Base-by-base conservation (phyloP, 345 rosid genomes). In the Acer saccharum region DNA sequence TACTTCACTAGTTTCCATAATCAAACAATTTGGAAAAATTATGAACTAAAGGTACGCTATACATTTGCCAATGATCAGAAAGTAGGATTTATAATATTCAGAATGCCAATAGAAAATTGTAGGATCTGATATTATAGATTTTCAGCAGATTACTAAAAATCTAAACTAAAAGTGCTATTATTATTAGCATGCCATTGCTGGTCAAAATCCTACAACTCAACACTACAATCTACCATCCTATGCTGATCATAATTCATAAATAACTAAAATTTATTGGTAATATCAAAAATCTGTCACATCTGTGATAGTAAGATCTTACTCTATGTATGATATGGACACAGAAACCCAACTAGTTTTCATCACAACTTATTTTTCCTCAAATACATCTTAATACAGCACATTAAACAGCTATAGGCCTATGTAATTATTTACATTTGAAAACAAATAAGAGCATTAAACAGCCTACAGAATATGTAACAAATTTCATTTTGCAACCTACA, bases 1-100 rank as follows among this genome's bases (percentile, higher is more conserved):
- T 41, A 61, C 8, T 21, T 18, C 62, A 20, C 25, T 60, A 10
- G 10, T 60, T 60, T 10, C 25, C 4, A 10, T 60, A 63, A 63
- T 63, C 10, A 64, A 46, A 16, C 65, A 44, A 62, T 43, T 74
- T 27, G 10, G 29, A 66, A 63, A 73, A 11, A 74, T 48, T 50
- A 46, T 13, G 16, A 74, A 18, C 61, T 32, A 5, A n/a, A 65
- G 62, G 14, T 17, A 29, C 0, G 50, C 35, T 46, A 50, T 14
- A 73, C 44, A 35, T 32, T 29, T 62, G 58, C 4, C 39, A 52
- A 23, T 4, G 4, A 18, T 27, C 4, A 12, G 16, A 18, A 29
- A 13, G 43, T 35, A 35, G 17, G 16, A 12, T n/a, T 39, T 35
- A 20, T 27, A 35, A n/a, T n/a, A 48, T 32, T n/a, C 18, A 48